Base-by-base conservation (phyloP, 202 grass and related monocot genomes). In the Schoenoplectus tabernaemontani region DNA sequence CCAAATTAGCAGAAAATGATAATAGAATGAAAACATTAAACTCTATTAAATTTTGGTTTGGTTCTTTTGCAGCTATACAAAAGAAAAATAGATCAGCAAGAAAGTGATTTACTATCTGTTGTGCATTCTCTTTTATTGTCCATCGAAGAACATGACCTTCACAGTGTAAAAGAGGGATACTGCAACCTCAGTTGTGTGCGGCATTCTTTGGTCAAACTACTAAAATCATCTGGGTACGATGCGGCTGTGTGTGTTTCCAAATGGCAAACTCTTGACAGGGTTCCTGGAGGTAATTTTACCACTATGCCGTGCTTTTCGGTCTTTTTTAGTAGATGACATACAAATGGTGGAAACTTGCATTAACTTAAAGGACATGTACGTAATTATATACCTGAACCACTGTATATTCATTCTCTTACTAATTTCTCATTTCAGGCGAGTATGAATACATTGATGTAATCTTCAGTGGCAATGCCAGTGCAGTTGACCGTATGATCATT, bases 391-490 rank as follows among this genome's bases (percentile, higher is more conserved):
- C 20, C 1, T 79, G 61, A 81, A 59, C 23, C 32, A 50, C 0
- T 9, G 11, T 70, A 1, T 36, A 15, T 17, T 77, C 71, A 42
- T 75, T 34, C 28, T 37, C 77, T 71, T 76, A 39, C 51, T 83
- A 77, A 17, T 11, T 84, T 76, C 15, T 51, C 16, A 19, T 78
- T 53, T n/a, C 79, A 93, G 95, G 91, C 83, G 91, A 97, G 46
- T 88, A 92, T 72, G 91, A 97, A 76, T 97, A 97, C 22, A 87
- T 97, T 17, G 89, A 93, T 83, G 84, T 93, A 3, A 70, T 90
- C 76, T 57, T 72, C 1, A 77, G 75, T 4, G 77, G 17, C 5
- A 72, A 54, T 59, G n/a, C 73, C 20, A 43, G 19, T 0, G 64
- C 32, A 8, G 69, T 62, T 19, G 87, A 94, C 54, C 94, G 89